Base-by-base conservation (phyloP, 2,329 filamentous ascomycete species). In the Allantophomopsis lycopodina region DNA sequence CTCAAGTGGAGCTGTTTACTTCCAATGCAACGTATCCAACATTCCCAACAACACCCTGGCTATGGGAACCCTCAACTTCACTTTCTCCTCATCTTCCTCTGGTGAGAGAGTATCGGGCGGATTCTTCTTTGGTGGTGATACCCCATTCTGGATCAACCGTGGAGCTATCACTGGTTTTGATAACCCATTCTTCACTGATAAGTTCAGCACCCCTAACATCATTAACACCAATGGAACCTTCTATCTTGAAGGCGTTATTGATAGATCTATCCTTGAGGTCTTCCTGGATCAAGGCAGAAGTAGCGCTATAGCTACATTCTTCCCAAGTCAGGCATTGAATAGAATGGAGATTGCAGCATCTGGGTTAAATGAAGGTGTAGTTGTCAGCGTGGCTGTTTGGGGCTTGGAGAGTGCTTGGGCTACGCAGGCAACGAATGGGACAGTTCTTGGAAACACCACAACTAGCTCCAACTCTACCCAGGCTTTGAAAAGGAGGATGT, bases 111-210 rank as follows among this genome's bases (percentile, higher is more conserved):
- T 76, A 2, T 55, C 58, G 2, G 65, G 66, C 3, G 72, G 71
- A 3, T 66, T 65, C 37, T 64, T 60, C 45, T 56, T 72, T 38
- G 58, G 61, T 23, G 66, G 65, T 13, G 66, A 71, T 43, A 58
- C 59, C 1, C 59, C 62, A 1, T 69, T 69, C 52, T 73, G 61
- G 59, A 52, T 76, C 23, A 61, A 72, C 43, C 65, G 72, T 1
- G 63, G 64, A 10, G 53, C 62, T 13, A 59, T 68, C 6, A 50
- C 56, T 14, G 69, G 66, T 2, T 73, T 69, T 48, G 62, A 66
- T 13, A 69, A 71, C 44, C 59, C 63, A 2, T 71, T 68, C 55
- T 74, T 73, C 51, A 73, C 66, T 0, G 66, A 74, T 44, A 68
- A 69, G 46, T 71, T 75, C 50, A 42, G 8, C 50, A 71, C 64